A percentile compares a stretch with the other conserved stretches of the same genome.
Conservation (phyloP, 768 basidiomycete genomes). For the button mushroom (Agaricus bisporus) region DNA sequence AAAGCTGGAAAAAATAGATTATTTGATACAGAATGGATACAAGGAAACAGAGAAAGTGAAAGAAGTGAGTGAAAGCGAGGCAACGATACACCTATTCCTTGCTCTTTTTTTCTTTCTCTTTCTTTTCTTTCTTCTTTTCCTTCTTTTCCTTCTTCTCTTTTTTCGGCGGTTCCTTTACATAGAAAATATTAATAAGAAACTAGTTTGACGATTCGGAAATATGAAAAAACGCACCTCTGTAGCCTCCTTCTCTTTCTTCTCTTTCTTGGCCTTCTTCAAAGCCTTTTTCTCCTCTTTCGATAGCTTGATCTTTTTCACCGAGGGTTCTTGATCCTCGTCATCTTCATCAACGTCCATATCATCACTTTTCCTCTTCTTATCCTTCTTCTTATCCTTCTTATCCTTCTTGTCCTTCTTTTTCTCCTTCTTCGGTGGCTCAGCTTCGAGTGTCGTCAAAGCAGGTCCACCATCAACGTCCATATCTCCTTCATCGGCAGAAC, state of each 20-base stretch:
- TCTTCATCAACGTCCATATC: constrained; percentile 59
- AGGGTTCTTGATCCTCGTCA: constrained; percentile 40
- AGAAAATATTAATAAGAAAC: background rate
- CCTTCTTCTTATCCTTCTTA: constrained; percentile 67
- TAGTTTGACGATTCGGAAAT: background rate
- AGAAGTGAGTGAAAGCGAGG: constrained; percentile 13
- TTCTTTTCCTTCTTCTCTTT: constrained; percentile 50
- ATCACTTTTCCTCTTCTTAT: constrained; percentile 53
- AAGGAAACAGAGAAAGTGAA: constrained; percentile 12
- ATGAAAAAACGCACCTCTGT: constrained; percentile 19
- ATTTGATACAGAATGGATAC: constrained; percentile 4
- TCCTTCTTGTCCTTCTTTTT: constrained; percentile 53
- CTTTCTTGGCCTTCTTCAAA: constrained; percentile 71
- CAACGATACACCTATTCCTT: constrained; percentile 20
- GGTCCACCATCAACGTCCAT: constrained; percentile 29
- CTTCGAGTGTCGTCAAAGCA: constrained; percentile 53
- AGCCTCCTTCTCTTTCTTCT: constrained; percentile 47
- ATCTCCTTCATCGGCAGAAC: constrained; percentile 33
- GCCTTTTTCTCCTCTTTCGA: constrained; percentile 87
- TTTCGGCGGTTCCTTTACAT: constrained; percentile 26
- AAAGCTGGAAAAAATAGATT: background rate
- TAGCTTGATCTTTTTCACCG: constrained; percentile 67
- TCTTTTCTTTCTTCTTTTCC: constrained; percentile 55
- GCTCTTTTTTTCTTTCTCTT: constrained; percentile 34
- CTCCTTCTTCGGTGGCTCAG: constrained; percentile 48